A percentile compares a stretch with the other conserved stretches of the same genome.
Conservation (phyloP, 345 rosid species). For the Gynandropsis gynandra region DNA sequence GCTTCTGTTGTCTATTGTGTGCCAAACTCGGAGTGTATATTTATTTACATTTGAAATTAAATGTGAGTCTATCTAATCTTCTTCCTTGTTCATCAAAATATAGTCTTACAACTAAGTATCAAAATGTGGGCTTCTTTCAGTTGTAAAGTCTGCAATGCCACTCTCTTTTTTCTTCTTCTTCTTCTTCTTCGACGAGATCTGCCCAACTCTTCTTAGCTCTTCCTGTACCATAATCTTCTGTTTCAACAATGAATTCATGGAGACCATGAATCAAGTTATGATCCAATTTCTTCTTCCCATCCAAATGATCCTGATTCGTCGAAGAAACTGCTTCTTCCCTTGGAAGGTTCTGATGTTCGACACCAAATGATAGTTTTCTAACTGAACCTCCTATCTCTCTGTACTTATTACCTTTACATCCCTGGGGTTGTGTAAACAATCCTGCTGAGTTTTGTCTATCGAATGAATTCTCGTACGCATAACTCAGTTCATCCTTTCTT, state of each 20-base stretch:
- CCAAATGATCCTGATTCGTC: conserved; percentile 11
- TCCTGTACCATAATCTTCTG: conserved; percentile 8
- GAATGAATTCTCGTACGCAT: conserved; percentile 8
- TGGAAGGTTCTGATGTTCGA: conserved; percentile 7
- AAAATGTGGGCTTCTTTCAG: conserved; percentile 14
- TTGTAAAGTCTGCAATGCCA: conserved; percentile 3
- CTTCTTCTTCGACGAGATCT: conserved; percentile 74
- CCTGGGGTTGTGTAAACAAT: conserved; percentile 33
- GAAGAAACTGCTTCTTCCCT: conserved; percentile 12
- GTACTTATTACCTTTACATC: conserved; percentile 2
- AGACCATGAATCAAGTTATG: conserved; percentile 26
- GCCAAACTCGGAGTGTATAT: too few species aligned
- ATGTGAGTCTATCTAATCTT: too few species aligned
- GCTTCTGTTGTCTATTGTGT: too few species aligned
- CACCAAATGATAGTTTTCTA: conserved; percentile 27
- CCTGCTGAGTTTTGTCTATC: conserved; percentile 25
- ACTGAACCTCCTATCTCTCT: conserved; percentile 25
- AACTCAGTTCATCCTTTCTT: conserved; percentile 2
- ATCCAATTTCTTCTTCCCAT: conserved; percentile 21
- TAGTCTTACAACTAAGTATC: too few species aligned
- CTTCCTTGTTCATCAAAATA: too few species aligned
- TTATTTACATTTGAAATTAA: too few species aligned
- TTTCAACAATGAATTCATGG: conserved; percentile 23
- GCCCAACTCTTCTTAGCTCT: conserved; percentile 64
- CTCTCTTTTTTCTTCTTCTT: conserved; percentile 22